phyloP scores from a whole-genome alignment of 2,329 filamentous ascomycete genomes.

The Pseudophaeomoniella oleicola region DNA sequence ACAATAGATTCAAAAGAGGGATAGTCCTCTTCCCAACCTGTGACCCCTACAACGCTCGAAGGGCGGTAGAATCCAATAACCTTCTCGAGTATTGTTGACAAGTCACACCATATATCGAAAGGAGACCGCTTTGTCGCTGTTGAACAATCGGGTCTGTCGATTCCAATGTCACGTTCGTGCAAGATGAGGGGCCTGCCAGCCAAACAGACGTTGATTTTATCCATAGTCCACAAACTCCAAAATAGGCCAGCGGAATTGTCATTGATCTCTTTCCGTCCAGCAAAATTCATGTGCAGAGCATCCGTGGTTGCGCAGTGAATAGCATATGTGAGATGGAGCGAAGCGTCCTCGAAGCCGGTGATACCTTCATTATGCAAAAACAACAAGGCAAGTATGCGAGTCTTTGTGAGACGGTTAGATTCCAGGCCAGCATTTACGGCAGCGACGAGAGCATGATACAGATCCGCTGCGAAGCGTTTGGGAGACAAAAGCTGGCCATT shows the following conservation, averaged over 20 bases:
- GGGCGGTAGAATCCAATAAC: slow-evolving; percentile 26
- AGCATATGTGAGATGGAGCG: slow-evolving; percentile 23
- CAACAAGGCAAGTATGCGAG: slow-evolving; percentile 23
- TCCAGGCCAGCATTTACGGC: slow-evolving; percentile 24
- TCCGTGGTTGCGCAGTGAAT: slow-evolving; percentile 25
- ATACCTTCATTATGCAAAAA: slow-evolving; percentile 25
- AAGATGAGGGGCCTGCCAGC: slow-evolving; percentile 24
- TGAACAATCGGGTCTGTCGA: slow-evolving; percentile 14
- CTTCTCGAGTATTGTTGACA: slow-evolving; percentile 21
- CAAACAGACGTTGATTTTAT: slow-evolving; percentile 26
- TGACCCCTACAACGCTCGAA: slow-evolving; percentile 15
- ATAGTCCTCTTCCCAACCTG: slow-evolving; percentile 23
- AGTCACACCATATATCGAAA: slow-evolving; percentile 22
- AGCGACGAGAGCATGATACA: slow-evolving; percentile 21
- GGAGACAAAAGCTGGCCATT: slow-evolving; percentile 16
- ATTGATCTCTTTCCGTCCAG: slow-evolving; percentile 12
- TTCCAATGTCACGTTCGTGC: slow-evolving; percentile 24
- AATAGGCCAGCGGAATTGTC: slow-evolving; percentile 20
- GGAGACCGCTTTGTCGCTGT: slow-evolving; percentile 9
- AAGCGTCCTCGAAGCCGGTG: slow-evolving; percentile 24
- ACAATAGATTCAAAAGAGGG: slow-evolving; percentile 21
- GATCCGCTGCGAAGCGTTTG: slow-evolving; percentile 22
- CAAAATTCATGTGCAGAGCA: slow-evolving; percentile 23
- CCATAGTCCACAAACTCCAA: slow-evolving; percentile 26
- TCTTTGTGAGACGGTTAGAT: slow-evolving; percentile 20